Evolutionary conservation across 2,329 filamentous ascomycete species (phyloP).

Genomic region (Myriosclerotinia curreyana): DNA sequence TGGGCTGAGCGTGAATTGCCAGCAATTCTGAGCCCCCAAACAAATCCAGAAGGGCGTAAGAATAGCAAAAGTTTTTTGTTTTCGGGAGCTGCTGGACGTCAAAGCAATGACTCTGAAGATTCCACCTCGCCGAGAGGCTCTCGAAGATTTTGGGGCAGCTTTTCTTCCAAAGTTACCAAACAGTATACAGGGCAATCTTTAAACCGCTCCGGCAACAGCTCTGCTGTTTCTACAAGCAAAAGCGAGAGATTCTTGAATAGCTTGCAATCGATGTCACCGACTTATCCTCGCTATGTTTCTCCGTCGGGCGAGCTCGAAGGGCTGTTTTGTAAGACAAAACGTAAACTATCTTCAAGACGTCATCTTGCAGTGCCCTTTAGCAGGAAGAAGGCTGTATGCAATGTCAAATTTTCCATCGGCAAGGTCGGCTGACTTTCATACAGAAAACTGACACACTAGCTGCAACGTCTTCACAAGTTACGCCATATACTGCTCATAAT

Average conservation of each 20-base stretch:
- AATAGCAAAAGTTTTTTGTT: slow-evolving; percentile 9
- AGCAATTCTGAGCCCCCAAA: background rate
- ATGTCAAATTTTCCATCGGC: background rate
- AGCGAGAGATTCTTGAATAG: slow-evolving; percentile 15
- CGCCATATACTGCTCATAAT: slow-evolving; percentile 31
- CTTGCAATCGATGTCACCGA: slow-evolving; percentile 23
- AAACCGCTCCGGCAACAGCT: background rate
- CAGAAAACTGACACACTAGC: slow-evolving; percentile 2
- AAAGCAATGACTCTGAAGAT: slow-evolving; percentile 7
- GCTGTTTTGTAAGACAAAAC: slow-evolving; percentile 33
- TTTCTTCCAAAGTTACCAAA: slow-evolving; percentile 15
- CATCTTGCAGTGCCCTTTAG: slow-evolving; percentile 24
- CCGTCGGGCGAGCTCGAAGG: slow-evolving; percentile 25
- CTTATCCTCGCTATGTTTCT: slow-evolving; percentile 21
- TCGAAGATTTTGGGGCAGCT: slow-evolving; percentile 6
- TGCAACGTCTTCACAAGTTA: slow-evolving; percentile 8
- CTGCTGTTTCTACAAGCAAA: slow-evolving; percentile 13
- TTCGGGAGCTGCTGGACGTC: background rate
- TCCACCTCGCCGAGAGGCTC: slow-evolving; percentile 20
- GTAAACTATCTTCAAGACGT: slow-evolving; percentile 4
- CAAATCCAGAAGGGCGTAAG: background rate
- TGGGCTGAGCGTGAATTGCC: slow-evolving; percentile 57
- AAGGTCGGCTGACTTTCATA: background rate
- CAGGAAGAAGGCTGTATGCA: slow-evolving; percentile 23
- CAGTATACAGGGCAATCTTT: slow-evolving; percentile 5